Percentiles rank a stretch among this genome's conserved stretches.
phyloP scores from a whole-genome alignment of 2,329 filamentous ascomycete genomes.

The Neurospora sp. region DNA sequence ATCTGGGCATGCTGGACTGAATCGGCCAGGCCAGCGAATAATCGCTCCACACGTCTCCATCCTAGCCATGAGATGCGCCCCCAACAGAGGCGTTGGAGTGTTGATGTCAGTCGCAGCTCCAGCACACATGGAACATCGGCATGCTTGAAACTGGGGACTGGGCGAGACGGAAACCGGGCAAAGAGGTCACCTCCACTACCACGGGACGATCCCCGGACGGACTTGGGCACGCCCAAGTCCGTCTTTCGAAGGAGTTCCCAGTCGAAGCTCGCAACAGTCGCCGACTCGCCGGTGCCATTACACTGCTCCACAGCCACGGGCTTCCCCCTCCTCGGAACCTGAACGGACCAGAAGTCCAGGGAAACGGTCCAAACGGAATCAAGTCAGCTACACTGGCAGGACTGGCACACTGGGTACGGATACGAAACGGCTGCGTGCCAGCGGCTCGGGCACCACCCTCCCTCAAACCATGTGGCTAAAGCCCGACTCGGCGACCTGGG shows the following conservation, averaged over 20 bases:
- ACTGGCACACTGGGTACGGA: background rate
- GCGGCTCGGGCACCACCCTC: slow-evolving; percentile 44
- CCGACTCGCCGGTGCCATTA: background rate
- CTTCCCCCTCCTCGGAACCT: background rate
- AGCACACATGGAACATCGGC: background rate
- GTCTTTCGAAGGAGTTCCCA: background rate
- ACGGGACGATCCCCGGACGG: background rate
- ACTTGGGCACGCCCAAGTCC: background rate
- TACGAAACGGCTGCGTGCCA: slow-evolving; percentile 10
- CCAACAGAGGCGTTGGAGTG: slow-evolving; percentile 1
- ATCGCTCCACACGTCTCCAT: slow-evolving; percentile 10
- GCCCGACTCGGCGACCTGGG: slow-evolving; percentile 19
- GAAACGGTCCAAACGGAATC: background rate
- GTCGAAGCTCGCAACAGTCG: background rate
- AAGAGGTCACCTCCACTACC: background rate
- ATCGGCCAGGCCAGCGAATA: slow-evolving; percentile 9
- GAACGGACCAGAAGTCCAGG: background rate
- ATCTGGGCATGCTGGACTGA: background rate
- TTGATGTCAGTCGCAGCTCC: background rate
- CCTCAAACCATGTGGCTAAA: slow-evolving; percentile 17
- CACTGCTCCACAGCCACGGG: background rate
- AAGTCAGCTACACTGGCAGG: background rate
- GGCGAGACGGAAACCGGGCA: background rate
- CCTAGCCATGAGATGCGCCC: background rate
- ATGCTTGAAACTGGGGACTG: background rate